Evolutionary conservation across 2,329 filamentous ascomycete species (phyloP).

Genomic region (Epichloe coenophiala): DNA sequence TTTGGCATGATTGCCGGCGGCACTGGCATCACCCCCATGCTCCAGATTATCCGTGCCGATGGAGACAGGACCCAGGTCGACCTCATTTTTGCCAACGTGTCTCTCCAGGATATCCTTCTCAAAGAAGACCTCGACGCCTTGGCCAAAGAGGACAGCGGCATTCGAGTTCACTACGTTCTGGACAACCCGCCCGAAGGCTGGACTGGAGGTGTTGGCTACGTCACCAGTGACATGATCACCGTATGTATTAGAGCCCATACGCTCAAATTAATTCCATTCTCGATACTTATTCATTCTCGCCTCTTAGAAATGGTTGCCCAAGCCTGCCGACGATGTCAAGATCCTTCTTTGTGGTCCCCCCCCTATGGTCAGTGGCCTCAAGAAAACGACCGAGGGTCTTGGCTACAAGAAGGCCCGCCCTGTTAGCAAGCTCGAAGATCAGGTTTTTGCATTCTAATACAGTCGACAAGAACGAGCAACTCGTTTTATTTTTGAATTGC

Average conservation of each 20-base stretch:
- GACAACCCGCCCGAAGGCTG: slow-evolving; percentile 91
- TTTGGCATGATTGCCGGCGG: slow-evolving; percentile 98
- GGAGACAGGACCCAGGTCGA: slow-evolving; percentile 84
- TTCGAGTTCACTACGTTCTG: slow-evolving; percentile 87
- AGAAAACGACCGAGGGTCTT: slow-evolving; percentile 83
- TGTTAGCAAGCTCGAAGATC: slow-evolving; percentile 95
- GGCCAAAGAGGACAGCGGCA: slow-evolving; percentile 60
- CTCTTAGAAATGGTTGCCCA: slow-evolving; percentile 56
- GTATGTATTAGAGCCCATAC: slow-evolving; percentile 28
- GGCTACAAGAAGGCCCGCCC: slow-evolving; percentile 87
- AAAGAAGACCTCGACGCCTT: slow-evolving; percentile 81
- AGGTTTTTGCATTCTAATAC: slow-evolving; percentile 78
- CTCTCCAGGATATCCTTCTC: slow-evolving; percentile 87
- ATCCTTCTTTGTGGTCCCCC: slow-evolving; percentile 89
- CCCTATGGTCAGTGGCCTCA: slow-evolving; percentile 98
- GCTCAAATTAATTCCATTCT: neutral
- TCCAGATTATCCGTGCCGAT: slow-evolving; percentile 72
- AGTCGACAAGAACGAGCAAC: neutral
- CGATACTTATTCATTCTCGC: neutral
- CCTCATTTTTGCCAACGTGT: slow-evolving; percentile 94
- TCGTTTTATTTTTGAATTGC: neutral
- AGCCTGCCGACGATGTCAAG: slow-evolving; percentile 78
- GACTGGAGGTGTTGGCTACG: slow-evolving; percentile 87
- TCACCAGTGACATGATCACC: slow-evolving; percentile 91
- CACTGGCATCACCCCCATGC: slow-evolving; percentile 96